phyloP scores from a whole-genome alignment of 2,329 filamentous ascomycete species.

The Colletotrichum chrysophilum region DNA sequence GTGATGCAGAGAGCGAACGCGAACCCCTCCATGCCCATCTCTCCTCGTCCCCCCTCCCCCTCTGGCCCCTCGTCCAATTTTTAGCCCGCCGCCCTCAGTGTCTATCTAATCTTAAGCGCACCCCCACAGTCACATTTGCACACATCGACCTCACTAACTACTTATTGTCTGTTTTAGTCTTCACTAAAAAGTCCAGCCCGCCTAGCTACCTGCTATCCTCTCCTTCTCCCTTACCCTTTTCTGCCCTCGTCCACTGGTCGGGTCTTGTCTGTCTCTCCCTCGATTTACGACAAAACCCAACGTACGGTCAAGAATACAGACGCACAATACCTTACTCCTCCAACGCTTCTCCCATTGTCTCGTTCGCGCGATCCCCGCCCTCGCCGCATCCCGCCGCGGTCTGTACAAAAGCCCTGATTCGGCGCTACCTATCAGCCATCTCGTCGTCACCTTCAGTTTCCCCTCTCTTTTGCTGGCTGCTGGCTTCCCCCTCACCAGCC shows the following conservation, averaged over 20 bases:
- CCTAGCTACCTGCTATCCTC: background rate
- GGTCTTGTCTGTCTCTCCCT: background rate
- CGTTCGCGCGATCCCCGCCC: background rate
- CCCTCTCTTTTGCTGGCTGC: background rate
- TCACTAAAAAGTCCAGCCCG: constrained; percentile 16
- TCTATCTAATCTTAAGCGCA: constrained; percentile 14
- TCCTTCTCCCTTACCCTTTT: background rate
- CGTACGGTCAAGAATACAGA: background rate
- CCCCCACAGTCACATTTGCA: constrained; percentile 16
- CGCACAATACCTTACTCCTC: background rate
- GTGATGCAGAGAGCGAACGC: background rate
- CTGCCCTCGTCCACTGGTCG: background rate
- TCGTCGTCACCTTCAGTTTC: background rate
- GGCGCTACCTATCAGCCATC: background rate
- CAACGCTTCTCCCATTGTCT: background rate
- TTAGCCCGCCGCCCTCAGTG: background rate
- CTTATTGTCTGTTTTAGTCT: constrained; percentile 15
- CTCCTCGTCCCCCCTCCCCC: background rate
- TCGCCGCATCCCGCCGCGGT: background rate
- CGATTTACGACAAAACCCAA: background rate
- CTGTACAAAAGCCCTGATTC: constrained; percentile 5
- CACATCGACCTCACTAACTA: constrained; percentile 16
- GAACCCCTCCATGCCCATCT: constrained; percentile 7
- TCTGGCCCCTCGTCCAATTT: background rate
- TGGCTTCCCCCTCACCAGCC: background rate